Evolutionary conservation across 2,329 filamentous ascomycete species (phyloP).

Genomic region (Knufia fluminis): DNA sequence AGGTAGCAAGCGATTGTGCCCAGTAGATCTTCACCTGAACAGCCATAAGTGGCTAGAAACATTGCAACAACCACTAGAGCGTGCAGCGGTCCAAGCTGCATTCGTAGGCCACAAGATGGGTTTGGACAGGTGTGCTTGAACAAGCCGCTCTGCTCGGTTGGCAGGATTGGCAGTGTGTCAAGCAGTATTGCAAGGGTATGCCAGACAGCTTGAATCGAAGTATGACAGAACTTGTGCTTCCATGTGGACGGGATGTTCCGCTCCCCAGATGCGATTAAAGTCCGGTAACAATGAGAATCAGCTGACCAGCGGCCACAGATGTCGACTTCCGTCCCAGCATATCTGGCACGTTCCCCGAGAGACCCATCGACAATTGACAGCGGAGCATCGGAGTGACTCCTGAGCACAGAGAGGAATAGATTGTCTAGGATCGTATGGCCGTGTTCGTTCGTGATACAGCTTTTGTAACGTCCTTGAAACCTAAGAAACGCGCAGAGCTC

Average conservation of each 20-base stretch:
- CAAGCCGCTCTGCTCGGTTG: constrained; percentile 23
- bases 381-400: constrained; percentile 27
- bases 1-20: constrained; percentile 31
- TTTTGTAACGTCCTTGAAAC: background rate
- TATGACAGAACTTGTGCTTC: constrained; percentile 41
- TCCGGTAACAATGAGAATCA: constrained; percentile 30
- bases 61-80: constrained; percentile 30
- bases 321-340: constrained; percentile 34
- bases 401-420: constrained; percentile 31
- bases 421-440: constrained; percentile 34
- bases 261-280: constrained; percentile 24
- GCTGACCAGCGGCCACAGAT: constrained; percentile 38
- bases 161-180: background rate
- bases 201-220: constrained; percentile 32
- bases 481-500: background rate
- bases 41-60: constrained; percentile 27
- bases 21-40: constrained; percentile 31
- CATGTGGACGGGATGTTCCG: constrained; percentile 28
- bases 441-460: constrained; percentile 22
- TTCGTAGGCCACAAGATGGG: constrained; percentile 26
- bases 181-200: constrained; percentile 27
- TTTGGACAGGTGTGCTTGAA: constrained; percentile 22
- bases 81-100: constrained; percentile 30
- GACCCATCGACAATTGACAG: constrained; percentile 25
- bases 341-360: constrained; percentile 23